phyloP scores from a whole-genome alignment of 2,329 filamentous ascomycete genomes.

The Arthrobotrys sinensis region DNA sequence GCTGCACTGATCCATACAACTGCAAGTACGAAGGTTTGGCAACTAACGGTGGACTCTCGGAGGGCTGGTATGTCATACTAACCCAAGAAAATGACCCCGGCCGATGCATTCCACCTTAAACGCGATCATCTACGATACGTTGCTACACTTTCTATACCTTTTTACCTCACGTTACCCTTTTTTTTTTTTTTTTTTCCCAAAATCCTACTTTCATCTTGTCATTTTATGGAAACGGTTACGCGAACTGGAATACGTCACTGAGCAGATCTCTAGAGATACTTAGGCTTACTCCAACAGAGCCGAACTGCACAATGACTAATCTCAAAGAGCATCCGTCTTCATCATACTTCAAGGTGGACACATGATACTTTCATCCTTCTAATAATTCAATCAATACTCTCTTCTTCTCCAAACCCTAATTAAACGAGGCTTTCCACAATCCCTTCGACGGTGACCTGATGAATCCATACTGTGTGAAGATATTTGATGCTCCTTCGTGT shows the following conservation, averaged over 20 bases:
- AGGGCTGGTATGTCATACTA: constrained; percentile 2
- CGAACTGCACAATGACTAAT: not conserved
- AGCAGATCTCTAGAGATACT: not conserved
- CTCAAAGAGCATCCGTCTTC: constrained; percentile 4
- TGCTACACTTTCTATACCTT: not conserved
- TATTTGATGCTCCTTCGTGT: not conserved
- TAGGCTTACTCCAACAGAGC: not conserved
- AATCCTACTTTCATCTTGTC: not conserved
- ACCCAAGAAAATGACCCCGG: not conserved
- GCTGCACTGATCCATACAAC: not conserved
- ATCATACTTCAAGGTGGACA: not conserved
- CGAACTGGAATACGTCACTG: not conserved
- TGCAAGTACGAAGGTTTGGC: constrained; percentile 16
- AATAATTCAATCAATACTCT: not conserved
- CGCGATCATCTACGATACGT: not conserved
- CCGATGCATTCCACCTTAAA: not conserved
- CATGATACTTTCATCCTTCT: not conserved
- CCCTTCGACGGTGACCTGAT: not conserved
- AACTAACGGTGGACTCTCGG: constrained; percentile 1
- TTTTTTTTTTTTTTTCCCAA: not conserved
- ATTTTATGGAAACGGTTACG: not conserved
- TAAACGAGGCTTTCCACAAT: not conserved
- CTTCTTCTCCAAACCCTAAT: not conserved
- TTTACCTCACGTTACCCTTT: not conserved
- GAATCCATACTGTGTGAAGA: not conserved